Conservation (phyloP, 2,329 filamentous ascomycete genomes). For the Tothia fuscella region DNA sequence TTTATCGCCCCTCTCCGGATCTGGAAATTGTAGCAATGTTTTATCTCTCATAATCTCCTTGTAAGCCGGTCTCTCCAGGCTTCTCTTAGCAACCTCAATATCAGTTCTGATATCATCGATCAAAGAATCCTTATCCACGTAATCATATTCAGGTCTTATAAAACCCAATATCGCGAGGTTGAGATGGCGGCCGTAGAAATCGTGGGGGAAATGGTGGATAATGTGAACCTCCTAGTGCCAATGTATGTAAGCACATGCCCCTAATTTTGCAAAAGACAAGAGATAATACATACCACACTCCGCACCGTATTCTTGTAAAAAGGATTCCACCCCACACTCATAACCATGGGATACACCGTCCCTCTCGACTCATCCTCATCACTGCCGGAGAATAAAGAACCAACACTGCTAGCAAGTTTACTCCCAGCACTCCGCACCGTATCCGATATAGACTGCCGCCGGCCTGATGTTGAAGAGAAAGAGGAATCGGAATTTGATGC, state of each 20-base stretch:
- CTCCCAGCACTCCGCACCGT: conserved; percentile 1
- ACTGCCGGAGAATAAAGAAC: neutral
- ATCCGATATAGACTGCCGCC: conserved; percentile 14
- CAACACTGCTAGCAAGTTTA: neutral
- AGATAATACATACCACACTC: conserved; percentile 46
- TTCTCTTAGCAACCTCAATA: conserved; percentile 67
- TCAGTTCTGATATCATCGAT: conserved; percentile 82
- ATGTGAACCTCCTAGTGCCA: conserved; percentile 75
- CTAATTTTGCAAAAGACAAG: neutral
- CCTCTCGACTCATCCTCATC: neutral
- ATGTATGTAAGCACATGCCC: neutral
- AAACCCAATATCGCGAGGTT: conserved; percentile 74
- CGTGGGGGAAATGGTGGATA: conserved; percentile 57
- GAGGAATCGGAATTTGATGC: conserved; percentile 17
- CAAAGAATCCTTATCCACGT: conserved; percentile 69
- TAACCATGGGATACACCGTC: conserved; percentile 68
- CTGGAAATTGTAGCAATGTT: too few relatives aligned
- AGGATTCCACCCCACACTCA: conserved; percentile 94
- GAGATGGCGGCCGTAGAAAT: conserved; percentile 79
- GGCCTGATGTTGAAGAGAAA: conserved; percentile 12
- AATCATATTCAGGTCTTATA: conserved; percentile 82
- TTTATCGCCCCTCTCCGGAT: too few relatives aligned
- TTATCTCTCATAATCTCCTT: conserved; percentile 20
- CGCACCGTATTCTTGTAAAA: conserved; percentile 89
- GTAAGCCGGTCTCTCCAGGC: conserved; percentile 56